phyloP scores from a whole-genome alignment of 1,284 basidiomycete species.

The Marasmius fiardii region DNA sequence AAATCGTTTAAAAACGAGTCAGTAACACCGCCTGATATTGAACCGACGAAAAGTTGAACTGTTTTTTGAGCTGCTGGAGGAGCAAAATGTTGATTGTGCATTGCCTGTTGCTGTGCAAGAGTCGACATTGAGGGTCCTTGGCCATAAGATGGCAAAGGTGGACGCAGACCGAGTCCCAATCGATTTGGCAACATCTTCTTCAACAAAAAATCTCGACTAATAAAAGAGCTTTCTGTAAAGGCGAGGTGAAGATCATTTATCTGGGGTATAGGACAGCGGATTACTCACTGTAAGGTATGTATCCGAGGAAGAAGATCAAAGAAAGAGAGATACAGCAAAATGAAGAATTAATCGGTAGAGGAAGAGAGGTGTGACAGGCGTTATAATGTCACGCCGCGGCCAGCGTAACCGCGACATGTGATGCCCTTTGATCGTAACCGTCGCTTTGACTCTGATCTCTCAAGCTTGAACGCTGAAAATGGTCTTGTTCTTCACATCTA shows the following conservation, averaged over 20 bases:
- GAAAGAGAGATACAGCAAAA: background rate
- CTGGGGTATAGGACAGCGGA: background rate
- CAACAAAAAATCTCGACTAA: too few relatives aligned
- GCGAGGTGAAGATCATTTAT: background rate
- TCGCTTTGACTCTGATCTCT: background rate
- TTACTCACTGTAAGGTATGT: background rate
- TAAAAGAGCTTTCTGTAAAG: background rate
- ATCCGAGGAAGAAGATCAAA: background rate
- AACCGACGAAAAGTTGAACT: slow-evolving; percentile 86
- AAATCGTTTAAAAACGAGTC: slow-evolving; percentile 78
- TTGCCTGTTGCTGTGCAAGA: slow-evolving; percentile 78
- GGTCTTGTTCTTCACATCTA: slow-evolving; percentile 72
- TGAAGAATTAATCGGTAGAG: background rate
- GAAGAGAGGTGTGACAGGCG: background rate
- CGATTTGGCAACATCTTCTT: slow-evolving; percentile 46
- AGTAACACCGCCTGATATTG: slow-evolving; percentile 89
- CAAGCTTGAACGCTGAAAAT: slow-evolving; percentile 30
- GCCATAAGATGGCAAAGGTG: slow-evolving; percentile 78
- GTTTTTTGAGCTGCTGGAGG: slow-evolving; percentile 58
- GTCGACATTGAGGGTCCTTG: slow-evolving; percentile 85
- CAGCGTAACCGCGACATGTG: background rate
- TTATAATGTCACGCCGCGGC: background rate
- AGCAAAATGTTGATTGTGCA: slow-evolving; percentile 41
- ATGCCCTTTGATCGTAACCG: too few relatives aligned
- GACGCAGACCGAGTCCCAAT: slow-evolving; percentile 81